Percentiles rank a stretch among this genome's conserved stretches.
These are phyloP conservation scores for Clathrus columnatus DNA, from an alignment of 768 basidiomycete genomes.

Conservation along the genomic window DNA sequence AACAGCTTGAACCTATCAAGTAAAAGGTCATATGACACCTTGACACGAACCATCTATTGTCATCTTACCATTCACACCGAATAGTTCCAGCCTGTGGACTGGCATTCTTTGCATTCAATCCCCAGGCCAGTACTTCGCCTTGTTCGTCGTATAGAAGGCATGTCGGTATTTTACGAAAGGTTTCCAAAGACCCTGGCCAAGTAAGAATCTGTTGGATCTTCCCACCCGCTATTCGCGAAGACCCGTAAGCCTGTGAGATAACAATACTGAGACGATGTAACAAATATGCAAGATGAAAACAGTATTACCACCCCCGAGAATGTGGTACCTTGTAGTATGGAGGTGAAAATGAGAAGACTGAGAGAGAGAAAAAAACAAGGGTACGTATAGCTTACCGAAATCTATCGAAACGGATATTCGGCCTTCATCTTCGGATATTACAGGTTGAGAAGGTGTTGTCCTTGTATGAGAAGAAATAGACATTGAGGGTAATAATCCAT, in stretches of 20 bases:
- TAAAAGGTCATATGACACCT: neutral
- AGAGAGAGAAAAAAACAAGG: neutral
- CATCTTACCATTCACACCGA: slow-evolving; percentile 44
- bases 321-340: slow-evolving; percentile 55
- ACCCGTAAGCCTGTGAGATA: slow-evolving; percentile 63
- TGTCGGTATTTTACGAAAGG: slow-evolving; percentile 81
- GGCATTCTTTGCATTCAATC: slow-evolving; percentile 78
- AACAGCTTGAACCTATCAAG: slow-evolving; percentile 69
- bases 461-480: neutral
- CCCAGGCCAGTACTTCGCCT: slow-evolving; percentile 75
- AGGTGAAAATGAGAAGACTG: slow-evolving; percentile 8
- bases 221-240: slow-evolving; percentile 72
- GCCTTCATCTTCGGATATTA: slow-evolving; percentile 45
- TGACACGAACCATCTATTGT: neutral
- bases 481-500: slow-evolving; percentile 6
- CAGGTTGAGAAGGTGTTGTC: neutral
- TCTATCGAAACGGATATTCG: slow-evolving; percentile 78
- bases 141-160: slow-evolving; percentile 73
- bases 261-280: neutral
- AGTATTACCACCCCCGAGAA: slow-evolving; percentile 69
- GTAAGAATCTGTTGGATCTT: slow-evolving; percentile 75
- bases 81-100: slow-evolving; percentile 55
- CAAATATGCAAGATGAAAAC: neutral
- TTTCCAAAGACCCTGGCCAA: slow-evolving; percentile 83
- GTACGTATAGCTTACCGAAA: slow-evolving; percentile 45